Evolutionary conservation across 768 basidiomycete genomes (phyloP).

Genomic region (Boletus rubescentipes): DNA sequence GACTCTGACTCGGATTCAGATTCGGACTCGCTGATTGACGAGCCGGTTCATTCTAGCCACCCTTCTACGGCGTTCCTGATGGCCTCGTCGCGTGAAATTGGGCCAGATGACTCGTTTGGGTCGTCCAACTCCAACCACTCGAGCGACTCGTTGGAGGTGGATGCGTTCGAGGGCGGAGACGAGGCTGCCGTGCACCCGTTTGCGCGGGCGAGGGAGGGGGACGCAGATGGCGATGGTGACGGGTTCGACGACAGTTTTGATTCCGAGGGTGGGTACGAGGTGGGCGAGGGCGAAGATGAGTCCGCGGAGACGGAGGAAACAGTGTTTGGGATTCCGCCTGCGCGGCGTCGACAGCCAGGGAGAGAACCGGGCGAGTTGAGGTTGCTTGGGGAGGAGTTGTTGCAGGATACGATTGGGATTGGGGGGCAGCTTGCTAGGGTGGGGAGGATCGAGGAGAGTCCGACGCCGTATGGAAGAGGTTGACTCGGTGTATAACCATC

Average conservation of each 20-base stretch:
- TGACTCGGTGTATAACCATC: slow-evolving; percentile 6
- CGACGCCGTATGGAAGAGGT: slow-evolving; percentile 48
- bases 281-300: slow-evolving; percentile 13
- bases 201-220: slow-evolving; percentile 36
- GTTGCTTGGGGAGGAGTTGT: slow-evolving; percentile 61
- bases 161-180: slow-evolving; percentile 36
- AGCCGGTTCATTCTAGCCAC: slow-evolving; percentile 55
- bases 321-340: slow-evolving; percentile 66
- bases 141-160: slow-evolving; percentile 53
- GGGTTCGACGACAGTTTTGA: slow-evolving; percentile 54
- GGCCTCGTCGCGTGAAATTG: slow-evolving; percentile 41
- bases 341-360: slow-evolving; percentile 37
- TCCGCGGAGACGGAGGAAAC: slow-evolving; percentile 54
- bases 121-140: slow-evolving; percentile 61
- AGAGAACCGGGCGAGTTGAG: slow-evolving; percentile 37
- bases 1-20: slow-evolving; percentile 44
- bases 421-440: slow-evolving; percentile 49
- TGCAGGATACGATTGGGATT: slow-evolving; percentile 64
- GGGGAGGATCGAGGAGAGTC: slow-evolving; percentile 61
- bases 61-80: slow-evolving; percentile 74
- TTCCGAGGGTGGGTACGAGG: slow-evolving; percentile 40
- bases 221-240: slow-evolving; percentile 31
- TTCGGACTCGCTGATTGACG: slow-evolving; percentile 57
- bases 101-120: slow-evolving; percentile 36
- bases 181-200: slow-evolving; percentile 59